Evolutionary conservation across 2,329 filamentous ascomycete species (phyloP).

Genomic region (Xylariales sp.): DNA sequence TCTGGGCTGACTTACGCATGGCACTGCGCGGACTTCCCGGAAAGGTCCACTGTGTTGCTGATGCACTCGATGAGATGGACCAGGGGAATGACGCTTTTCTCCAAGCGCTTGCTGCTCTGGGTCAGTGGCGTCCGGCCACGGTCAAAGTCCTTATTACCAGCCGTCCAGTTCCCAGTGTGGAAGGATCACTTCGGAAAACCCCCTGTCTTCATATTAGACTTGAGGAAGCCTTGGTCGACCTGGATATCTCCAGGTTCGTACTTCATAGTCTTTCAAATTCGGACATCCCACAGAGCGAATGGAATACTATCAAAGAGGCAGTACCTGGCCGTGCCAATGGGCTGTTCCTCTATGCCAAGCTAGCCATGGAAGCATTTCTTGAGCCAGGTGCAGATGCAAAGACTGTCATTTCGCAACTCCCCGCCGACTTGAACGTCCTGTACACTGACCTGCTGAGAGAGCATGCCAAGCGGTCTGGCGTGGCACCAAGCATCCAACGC

Average conservation of each 20-base stretch:
- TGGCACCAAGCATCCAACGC: neutral
- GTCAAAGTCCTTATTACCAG: conserved; percentile 41
- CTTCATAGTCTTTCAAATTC: neutral
- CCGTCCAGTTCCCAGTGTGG: conserved; percentile 27
- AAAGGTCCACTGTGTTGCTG: conserved; percentile 32
- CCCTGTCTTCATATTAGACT: conserved; percentile 30
- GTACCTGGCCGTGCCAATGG: conserved; percentile 33
- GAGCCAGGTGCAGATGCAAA: conserved; percentile 17
- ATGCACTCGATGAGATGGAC: conserved; percentile 45
- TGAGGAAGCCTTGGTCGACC: conserved; percentile 28
- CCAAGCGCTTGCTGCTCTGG: conserved; percentile 25
- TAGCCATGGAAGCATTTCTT: conserved; percentile 35
- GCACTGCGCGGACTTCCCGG: conserved; percentile 14
- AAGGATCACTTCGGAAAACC: conserved; percentile 22
- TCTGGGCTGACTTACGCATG: conserved; percentile 25
- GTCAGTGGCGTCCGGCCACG: conserved; percentile 19
- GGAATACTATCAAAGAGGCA: conserved; percentile 18
- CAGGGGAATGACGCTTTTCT: conserved; percentile 29
- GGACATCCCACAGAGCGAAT: conserved; percentile 8
- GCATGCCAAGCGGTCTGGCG: neutral
- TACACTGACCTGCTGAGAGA: conserved; percentile 22
- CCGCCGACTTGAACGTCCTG: conserved; percentile 31
- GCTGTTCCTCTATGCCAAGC: conserved; percentile 38
- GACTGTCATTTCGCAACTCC: conserved; percentile 25
- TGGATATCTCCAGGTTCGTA: conserved; percentile 35